Conservation (phyloP, 1,284 basidiomycete genomes). For the Butyriboletus appendiculatus region DNA sequence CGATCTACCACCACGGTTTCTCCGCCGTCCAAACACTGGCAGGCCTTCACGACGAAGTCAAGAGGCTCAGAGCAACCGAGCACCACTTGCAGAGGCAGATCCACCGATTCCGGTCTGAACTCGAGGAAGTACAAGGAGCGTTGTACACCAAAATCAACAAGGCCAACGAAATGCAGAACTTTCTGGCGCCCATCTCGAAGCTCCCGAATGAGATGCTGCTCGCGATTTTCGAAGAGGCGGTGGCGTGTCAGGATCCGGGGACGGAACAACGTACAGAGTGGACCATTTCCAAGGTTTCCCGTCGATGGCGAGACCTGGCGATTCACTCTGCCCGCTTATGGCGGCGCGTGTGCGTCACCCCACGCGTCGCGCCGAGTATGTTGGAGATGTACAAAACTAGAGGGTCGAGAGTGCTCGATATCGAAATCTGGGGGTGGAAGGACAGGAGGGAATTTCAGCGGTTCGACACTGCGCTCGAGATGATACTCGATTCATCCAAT, state of each 20-base stretch:
- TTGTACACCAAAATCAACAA: slow-evolving; percentile 23
- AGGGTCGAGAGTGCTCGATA: slow-evolving; percentile 28
- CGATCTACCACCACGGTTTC: slow-evolving; percentile 12
- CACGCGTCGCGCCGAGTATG: slow-evolving; percentile 21
- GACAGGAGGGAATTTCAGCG: slow-evolving; percentile 35
- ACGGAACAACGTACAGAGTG: slow-evolving; percentile 25
- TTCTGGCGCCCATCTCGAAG: slow-evolving; percentile 29
- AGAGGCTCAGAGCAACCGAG: slow-evolving; percentile 21
- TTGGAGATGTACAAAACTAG: slow-evolving; percentile 29
- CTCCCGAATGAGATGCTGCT: slow-evolving; percentile 35
- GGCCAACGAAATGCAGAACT: slow-evolving; percentile 34
- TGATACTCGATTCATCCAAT: slow-evolving; percentile 26
- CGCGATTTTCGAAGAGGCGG: slow-evolving; percentile 32
- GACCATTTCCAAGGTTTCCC: slow-evolving; percentile 32
- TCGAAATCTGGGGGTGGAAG: slow-evolving; percentile 31
- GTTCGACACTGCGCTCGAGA: slow-evolving; percentile 30
- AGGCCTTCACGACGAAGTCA: slow-evolving; percentile 22
- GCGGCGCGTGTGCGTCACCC: slow-evolving; percentile 27
- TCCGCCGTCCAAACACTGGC: slow-evolving; percentile 22
- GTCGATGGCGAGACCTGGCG: slow-evolving; percentile 30
- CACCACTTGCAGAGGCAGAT: slow-evolving; percentile 20
- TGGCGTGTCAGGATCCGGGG: slow-evolving; percentile 25
- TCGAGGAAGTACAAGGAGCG: slow-evolving; percentile 19
- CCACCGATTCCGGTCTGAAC: slow-evolving; percentile 10
- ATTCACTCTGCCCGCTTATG: slow-evolving; percentile 31